These are phyloP conservation scores for Garcia nutans DNA, from an alignment of 345 rosid genomes.

Conservation along the genomic window DNA sequence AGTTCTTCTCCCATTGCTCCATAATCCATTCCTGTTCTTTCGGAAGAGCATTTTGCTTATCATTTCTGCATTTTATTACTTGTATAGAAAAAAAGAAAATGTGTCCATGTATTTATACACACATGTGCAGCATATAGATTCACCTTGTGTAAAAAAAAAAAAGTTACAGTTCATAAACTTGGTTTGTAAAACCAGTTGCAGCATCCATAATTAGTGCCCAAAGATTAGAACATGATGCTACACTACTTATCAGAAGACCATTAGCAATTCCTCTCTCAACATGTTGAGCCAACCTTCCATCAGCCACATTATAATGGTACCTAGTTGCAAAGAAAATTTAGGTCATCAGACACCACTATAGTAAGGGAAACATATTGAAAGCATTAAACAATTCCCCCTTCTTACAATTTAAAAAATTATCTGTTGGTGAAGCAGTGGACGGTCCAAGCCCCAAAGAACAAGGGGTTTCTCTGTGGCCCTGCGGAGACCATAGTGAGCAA, in stretches of 20 bases:
- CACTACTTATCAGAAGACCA: constrained; percentile 35
- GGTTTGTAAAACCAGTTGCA: constrained; percentile 32
- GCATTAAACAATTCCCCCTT: background rate
- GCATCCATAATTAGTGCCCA: constrained; percentile 42
- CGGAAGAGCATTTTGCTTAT: background rate
- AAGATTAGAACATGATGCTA: constrained; percentile 35
- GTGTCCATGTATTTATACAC: too few species aligned
- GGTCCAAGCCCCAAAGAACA: background rate
- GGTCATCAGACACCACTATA: background rate
- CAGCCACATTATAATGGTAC: constrained; percentile 39
- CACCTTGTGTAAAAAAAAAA: constrained; percentile 39
- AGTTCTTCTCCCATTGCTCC: constrained; percentile 43
- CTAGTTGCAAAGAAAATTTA: constrained; percentile 11
- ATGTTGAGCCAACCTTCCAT: constrained; percentile 36
- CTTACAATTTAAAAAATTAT: background rate
- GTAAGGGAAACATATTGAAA: constrained; percentile 6
- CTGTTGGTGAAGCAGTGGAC: background rate
- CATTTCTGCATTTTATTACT: background rate
- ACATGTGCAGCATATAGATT: background rate
- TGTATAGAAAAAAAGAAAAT: background rate
- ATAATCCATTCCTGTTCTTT: constrained; percentile 36
- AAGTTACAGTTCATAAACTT: constrained; percentile 32
- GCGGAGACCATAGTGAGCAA: background rate
- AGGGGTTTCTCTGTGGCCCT: background rate
- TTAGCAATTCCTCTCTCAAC: constrained; percentile 37